These are phyloP conservation scores for Boechera retrofracta DNA, from an alignment of 345 rosid species.

Conservation along the genomic window DNA sequence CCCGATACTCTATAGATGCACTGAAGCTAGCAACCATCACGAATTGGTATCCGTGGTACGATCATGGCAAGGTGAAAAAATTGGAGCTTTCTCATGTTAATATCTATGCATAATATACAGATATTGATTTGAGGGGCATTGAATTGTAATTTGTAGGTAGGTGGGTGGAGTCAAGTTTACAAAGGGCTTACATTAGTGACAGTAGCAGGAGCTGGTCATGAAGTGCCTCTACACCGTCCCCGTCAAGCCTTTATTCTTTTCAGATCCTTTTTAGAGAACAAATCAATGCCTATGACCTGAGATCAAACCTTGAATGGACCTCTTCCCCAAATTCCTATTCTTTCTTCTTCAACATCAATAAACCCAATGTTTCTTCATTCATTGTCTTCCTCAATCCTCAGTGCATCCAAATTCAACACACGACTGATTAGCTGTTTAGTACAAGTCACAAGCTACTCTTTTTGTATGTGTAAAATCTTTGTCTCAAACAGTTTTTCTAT, in stretches of 20 bases:
- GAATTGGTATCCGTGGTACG: slow-evolving; percentile 93
- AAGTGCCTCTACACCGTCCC: slow-evolving; percentile 87
- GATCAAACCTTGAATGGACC: slow-evolving; percentile 16
- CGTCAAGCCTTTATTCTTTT: slow-evolving; percentile 88
- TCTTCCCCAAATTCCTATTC: slow-evolving; percentile 28
- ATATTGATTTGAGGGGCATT: neutral
- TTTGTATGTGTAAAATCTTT: slow-evolving; percentile 5
- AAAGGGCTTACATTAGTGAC: slow-evolving; percentile 82
- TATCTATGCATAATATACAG: slow-evolving; percentile 16
- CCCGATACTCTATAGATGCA: slow-evolving; percentile 86
- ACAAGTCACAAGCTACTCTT: slow-evolving; percentile 14
- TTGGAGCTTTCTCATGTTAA: slow-evolving; percentile 16
- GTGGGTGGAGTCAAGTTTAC: slow-evolving; percentile 97
- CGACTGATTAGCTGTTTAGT: neutral
- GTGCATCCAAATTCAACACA: slow-evolving; percentile 11
- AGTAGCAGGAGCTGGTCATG: slow-evolving; percentile 92
- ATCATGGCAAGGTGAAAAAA: slow-evolving; percentile 45
- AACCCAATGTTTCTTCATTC: slow-evolving; percentile 26
- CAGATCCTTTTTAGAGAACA: slow-evolving; percentile 78
- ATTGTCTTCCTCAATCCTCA: slow-evolving; percentile 5
- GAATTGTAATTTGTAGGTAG: slow-evolving; percentile 58
- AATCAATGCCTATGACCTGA: slow-evolving; percentile 63
- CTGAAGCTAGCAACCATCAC: slow-evolving; percentile 75
- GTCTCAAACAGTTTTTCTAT: neutral
- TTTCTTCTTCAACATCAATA: slow-evolving; percentile 26